A percentile compares a stretch with the other conserved stretches of the same genome.
These are phyloP conservation scores for Trichoderma oligosporum DNA, from an alignment of 2,329 filamentous ascomycete species.

Conservation along the genomic window DNA sequence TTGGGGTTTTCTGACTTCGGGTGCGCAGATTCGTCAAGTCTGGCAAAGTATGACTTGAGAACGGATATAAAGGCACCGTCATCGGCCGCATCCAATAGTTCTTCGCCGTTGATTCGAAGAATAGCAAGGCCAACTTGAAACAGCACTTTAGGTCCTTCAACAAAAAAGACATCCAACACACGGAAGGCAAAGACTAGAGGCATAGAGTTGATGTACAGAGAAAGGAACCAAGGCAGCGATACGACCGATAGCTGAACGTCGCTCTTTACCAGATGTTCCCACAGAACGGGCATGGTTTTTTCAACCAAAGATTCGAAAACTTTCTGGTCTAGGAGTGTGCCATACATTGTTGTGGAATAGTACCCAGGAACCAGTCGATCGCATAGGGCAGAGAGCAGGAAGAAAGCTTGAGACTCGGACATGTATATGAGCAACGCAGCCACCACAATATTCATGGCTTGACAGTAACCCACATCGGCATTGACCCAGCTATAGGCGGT, in stretches of 20 bases:
- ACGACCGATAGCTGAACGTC: conserved; percentile 97
- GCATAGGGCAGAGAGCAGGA: conserved; percentile 84
- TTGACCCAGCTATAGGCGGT: conserved; percentile 98
- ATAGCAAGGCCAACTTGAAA: conserved; percentile 98
- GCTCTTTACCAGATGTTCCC: conserved; percentile 95
- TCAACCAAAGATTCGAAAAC: conserved; percentile 98
- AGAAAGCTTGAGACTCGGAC: conserved; percentile 95
- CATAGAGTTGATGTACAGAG: conserved; percentile 99
- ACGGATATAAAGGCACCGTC: conserved; percentile 97
- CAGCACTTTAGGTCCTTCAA: conserved; percentile 93
- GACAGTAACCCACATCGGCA: conserved; percentile 92
- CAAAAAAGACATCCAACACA: conserved; percentile 95
- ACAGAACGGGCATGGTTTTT: conserved; percentile 96
- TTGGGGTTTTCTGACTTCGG: conserved; percentile 95
- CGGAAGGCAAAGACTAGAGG: conserved; percentile 95
- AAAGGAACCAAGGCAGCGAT: conserved; percentile 95
- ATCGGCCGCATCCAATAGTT: conserved; percentile 85
- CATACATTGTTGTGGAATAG: conserved; percentile 99
- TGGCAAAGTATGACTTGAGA: conserved; percentile 88
- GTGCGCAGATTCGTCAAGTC: conserved; percentile 91
- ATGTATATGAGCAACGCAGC: conserved; percentile 98
- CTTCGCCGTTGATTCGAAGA: conserved; percentile 92
- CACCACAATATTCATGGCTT: conserved; percentile 99
- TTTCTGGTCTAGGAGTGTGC: conserved; percentile 90
- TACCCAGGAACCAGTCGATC: conserved; percentile 92